These are phyloP conservation scores for Gossypium trilobum DNA, from an alignment of 441 rosid genomes.

Conservation along the genomic window DNA sequence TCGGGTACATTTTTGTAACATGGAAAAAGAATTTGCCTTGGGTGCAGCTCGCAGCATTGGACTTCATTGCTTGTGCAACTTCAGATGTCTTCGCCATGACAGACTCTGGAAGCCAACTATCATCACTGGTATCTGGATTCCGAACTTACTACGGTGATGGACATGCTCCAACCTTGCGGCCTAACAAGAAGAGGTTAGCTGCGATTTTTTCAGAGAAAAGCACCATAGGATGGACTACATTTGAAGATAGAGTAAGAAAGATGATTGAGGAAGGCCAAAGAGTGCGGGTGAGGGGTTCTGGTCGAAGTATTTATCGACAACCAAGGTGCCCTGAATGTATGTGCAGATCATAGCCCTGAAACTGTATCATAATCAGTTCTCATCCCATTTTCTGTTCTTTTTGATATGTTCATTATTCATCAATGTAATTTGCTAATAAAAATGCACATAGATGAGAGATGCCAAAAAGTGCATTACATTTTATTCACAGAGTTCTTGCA, in stretches of 20 bases:
- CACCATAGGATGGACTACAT: conserved; percentile 52
- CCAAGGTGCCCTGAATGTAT: conserved; percentile 82
- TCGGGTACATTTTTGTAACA: not conserved
- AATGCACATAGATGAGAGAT: too few species aligned
- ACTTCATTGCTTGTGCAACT: conserved; percentile 79
- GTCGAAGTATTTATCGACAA: conserved; percentile 82
- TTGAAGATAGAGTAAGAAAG: conserved; percentile 57
- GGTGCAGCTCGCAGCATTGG: conserved; percentile 81
- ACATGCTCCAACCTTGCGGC: conserved; percentile 65
- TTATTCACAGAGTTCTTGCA: not conserved
- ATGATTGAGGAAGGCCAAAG: conserved; percentile 74
- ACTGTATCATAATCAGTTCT: not conserved
- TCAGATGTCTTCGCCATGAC: conserved; percentile 94
- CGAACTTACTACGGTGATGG: conserved; percentile 72
- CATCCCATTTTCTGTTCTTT: not conserved
- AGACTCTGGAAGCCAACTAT: conserved; percentile 89
- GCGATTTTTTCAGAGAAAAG: conserved; percentile 55
- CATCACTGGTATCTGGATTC: conserved; percentile 81
- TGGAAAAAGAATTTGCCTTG: conserved; percentile 1
- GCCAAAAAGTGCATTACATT: not conserved
- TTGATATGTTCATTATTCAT: not conserved
- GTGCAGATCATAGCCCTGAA: conserved; percentile 37
- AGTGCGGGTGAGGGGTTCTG: conserved; percentile 41
- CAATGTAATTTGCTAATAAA: not conserved
- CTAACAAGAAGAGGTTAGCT: conserved; percentile 87